Percentiles rank a stretch among this genome's conserved stretches.
Evolutionary conservation across 257 asterid genomes (phyloP).

Genomic region (Solanum dulcamara): DNA sequence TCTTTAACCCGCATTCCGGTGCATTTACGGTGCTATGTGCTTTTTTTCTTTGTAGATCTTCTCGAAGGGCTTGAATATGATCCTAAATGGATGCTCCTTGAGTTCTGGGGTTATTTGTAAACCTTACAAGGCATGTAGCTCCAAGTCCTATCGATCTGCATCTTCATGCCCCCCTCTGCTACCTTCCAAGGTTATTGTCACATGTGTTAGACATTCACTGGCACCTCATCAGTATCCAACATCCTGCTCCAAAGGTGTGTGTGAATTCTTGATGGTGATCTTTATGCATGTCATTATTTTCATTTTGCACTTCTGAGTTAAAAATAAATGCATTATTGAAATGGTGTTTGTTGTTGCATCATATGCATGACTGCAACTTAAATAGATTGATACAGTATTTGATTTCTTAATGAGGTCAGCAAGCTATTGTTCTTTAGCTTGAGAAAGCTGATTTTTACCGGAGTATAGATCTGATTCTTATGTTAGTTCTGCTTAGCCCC

Average conservation of each 20-base stretch:
- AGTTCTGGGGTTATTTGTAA: constrained; percentile 24
- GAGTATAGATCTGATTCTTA: neutral
- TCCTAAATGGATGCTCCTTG: constrained; percentile 30
- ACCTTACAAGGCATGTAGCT: constrained; percentile 19
- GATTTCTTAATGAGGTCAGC: neutral
- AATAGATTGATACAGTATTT: neutral
- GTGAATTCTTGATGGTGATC: neutral
- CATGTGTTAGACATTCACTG: constrained; percentile 11
- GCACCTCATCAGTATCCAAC: constrained; percentile 9
- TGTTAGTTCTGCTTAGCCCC: neutral
- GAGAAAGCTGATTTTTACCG: neutral
- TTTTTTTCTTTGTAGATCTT: neutral
- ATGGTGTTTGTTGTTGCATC: neutral
- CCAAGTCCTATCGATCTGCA: constrained; percentile 9
- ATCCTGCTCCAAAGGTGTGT: constrained; percentile 31
- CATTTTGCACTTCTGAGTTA: neutral
- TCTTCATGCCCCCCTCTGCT: constrained; percentile 4
- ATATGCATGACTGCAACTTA: neutral
- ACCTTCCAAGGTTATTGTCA: constrained; percentile 10
- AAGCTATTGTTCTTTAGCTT: neutral
- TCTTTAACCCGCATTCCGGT: neutral
- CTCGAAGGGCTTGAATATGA: constrained; percentile 32
- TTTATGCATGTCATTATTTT: neutral
- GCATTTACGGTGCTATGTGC: neutral
- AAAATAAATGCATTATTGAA: neutral